Base-by-base conservation (phyloP, 768 basidiomycete genomes). In the Plicaturopsis crispa region DNA sequence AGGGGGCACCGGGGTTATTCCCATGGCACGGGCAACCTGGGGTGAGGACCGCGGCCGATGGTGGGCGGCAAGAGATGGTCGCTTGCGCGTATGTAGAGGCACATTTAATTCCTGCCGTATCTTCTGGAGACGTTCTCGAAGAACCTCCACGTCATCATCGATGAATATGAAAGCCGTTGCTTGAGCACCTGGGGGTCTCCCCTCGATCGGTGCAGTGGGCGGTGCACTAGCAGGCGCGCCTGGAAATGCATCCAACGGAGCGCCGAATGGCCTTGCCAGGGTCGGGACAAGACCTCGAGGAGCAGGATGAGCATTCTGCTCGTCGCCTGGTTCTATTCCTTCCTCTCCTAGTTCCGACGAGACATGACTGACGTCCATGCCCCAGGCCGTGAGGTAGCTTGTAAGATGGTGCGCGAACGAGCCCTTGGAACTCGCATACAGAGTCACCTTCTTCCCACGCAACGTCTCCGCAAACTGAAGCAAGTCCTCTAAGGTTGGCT, bases 341-440 rank as follows among this genome's bases (percentile, higher is more conserved):
- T 84, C 78, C 2, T 57, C 57, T 16, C 71, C 73, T 8, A 69
- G 67, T 36, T 80, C 78, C 2, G 73, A 66, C 6, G 81, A 78
- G 31, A 80, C 69, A 61, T 92, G 90, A 36, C 76, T 80, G 31
- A 97, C 81, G 50, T 94, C 89, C 80, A 97, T 75, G 10, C 93
- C 92, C 94, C 94, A 98, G 4, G 85, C 76, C 16, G 86, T 87
- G 41, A 99, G 70, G 60, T 94, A 96, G 48, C 84, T 85, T 18
- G 92, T 92, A 24, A 99, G 67, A 57, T 96, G 89, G 36, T 84
- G 86, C 0, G 92, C 93, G 52, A 97, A 99, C 2, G 81, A 76
- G 28, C 88, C 87, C 46, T 74, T 78, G n/a, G 89, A 74, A 51
- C 78, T 82, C 5, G 94, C 89, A 52, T 93, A 86, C 19, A 99